Percentiles rank a stretch among this genome's conserved stretches.
These are phyloP conservation scores for Malbranchea zuffiana DNA, from an alignment of 2,329 filamentous ascomycete genomes.

Conservation along the genomic window DNA sequence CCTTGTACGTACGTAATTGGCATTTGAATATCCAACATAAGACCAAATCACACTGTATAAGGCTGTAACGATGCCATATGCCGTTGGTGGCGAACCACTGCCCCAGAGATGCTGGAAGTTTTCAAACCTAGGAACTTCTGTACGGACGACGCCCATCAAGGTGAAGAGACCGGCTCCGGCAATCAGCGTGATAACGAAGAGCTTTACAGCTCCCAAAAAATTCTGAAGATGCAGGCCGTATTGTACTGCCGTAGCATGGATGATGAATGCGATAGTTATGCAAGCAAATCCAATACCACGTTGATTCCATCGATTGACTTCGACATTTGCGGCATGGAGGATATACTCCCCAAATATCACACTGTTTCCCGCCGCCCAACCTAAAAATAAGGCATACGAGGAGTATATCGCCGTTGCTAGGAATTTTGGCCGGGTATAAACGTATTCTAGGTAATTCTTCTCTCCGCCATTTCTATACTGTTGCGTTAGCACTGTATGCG, in stretches of 20 bases:
- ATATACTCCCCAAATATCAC: slow-evolving; percentile 44
- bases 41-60: slow-evolving; percentile 53
- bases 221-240: slow-evolving; percentile 42
- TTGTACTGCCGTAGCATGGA: slow-evolving; percentile 39
- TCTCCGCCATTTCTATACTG: slow-evolving; percentile 40
- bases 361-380: slow-evolving; percentile 44
- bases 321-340: slow-evolving; percentile 36
- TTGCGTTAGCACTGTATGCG: background rate
- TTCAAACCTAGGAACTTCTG: slow-evolving; percentile 23
- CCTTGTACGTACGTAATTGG: slow-evolving; percentile 45
- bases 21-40: slow-evolving; percentile 51
- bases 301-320: slow-evolving; percentile 40
- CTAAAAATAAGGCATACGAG: slow-evolving; percentile 41
- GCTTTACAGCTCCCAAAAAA: slow-evolving; percentile 40
- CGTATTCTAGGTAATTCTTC: slow-evolving; percentile 45
- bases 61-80: slow-evolving; percentile 45
- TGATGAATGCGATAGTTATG: slow-evolving; percentile 38
- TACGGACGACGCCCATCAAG: slow-evolving; percentile 29
- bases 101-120: slow-evolving; percentile 32
- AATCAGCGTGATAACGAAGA: slow-evolving; percentile 40
- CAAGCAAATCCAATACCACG: slow-evolving; percentile 39
- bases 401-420: slow-evolving; percentile 45
- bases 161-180: slow-evolving; percentile 35
- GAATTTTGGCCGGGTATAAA: slow-evolving; percentile 42
- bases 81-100: slow-evolving; percentile 27